Percentiles rank a stretch among this genome's conserved stretches.
Conservation (phyloP, 495 filamentous ascomycete species). For the Astrocystis sublimbata region DNA sequence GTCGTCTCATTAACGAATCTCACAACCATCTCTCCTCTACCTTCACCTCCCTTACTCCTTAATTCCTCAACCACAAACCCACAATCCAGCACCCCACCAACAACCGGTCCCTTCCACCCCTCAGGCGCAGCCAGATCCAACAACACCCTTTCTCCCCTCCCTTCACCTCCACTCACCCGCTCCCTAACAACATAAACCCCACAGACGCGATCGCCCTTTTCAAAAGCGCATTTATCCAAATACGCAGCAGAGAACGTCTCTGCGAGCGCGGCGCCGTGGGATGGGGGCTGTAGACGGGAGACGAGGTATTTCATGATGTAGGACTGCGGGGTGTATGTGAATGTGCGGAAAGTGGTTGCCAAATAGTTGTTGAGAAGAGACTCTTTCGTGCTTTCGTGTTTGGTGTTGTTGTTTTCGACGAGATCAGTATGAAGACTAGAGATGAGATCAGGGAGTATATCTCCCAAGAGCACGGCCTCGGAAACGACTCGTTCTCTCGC, state of each 20-base stretch:
- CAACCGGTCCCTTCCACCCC: constrained; percentile 30
- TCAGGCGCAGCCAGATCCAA: constrained; percentile 30
- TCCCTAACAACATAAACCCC: constrained; percentile 32
- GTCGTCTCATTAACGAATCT: constrained; percentile 37
- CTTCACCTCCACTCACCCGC: neutral
- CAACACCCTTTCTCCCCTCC: constrained; percentile 24
- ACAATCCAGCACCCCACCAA: constrained; percentile 28
- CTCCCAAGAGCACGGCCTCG: constrained; percentile 1
- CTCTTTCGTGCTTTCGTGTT: too few relatives aligned
- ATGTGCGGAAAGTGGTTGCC: constrained; percentile 32
- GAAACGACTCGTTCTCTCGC: constrained; percentile 34
- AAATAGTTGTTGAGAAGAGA: constrained; percentile 33
- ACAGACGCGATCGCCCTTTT: constrained; percentile 30
- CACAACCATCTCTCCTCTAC: neutral
- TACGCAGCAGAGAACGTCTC: constrained; percentile 27
- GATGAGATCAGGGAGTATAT: neutral
- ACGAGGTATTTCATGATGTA: constrained; percentile 25
- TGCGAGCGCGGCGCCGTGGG: constrained; percentile 4
- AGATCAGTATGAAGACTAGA: too few relatives aligned
- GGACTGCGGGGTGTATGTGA: constrained; percentile 37
- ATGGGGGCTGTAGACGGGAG: constrained; percentile 1
- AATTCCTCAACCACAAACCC: constrained; percentile 22
- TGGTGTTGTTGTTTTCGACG: too few relatives aligned
- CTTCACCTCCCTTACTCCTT: too few relatives aligned
- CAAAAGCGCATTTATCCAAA: constrained; percentile 24